Evolutionary conservation across 2,329 filamentous ascomycete genomes (phyloP), one percentile per base, ranked within the genome.

Genomic region (Ceratocystis cubensis): DNA sequence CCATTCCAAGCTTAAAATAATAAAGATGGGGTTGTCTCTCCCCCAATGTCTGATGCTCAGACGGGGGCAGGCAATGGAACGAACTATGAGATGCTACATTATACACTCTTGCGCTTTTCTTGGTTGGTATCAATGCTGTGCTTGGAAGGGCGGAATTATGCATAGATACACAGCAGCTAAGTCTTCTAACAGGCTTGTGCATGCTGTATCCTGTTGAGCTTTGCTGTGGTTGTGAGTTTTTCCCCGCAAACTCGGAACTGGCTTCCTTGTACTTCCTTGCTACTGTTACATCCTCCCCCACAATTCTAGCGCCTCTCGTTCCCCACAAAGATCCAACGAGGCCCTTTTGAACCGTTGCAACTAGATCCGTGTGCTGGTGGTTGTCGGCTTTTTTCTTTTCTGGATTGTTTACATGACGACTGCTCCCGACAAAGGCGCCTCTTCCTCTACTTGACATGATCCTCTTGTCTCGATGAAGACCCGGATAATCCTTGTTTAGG

Each of bases 171-270:
- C 37, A 41, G 37, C 10, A 41, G 37, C 37, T 8, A 41, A 41
- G 37, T 41, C 37, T 41, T 41, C 10, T 5, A 15, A 13, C 37
- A 15, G 37, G 37, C 37, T 5, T 3, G 7, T 17, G 13, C 8
- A 30, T 17, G 30, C 17, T 20, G 25, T 7, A 28, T 25, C 48
- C 10, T 15, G 48, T 10, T 53, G 22, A 41, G 37, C 13, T 25
- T n/a, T 53, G 20, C 22, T 28, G 8, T 28, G 20, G 48, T 2
- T 1, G 48, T 25, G 22, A 13, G 22, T 0, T n/a, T 48, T 64
- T 64, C 56, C 56, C 56, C 56, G 56, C 56, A 59, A 59, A 8
- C 8, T 37, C 56, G 30, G 20, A 53, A 22, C 7, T 53, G 48
- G 37, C 37, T 53, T 53, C 3, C 48, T 22, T 20, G n/a, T 13